These are phyloP conservation scores for Russula ochroleuca DNA, from an alignment of 768 basidiomycete species.

Conservation along the genomic window DNA sequence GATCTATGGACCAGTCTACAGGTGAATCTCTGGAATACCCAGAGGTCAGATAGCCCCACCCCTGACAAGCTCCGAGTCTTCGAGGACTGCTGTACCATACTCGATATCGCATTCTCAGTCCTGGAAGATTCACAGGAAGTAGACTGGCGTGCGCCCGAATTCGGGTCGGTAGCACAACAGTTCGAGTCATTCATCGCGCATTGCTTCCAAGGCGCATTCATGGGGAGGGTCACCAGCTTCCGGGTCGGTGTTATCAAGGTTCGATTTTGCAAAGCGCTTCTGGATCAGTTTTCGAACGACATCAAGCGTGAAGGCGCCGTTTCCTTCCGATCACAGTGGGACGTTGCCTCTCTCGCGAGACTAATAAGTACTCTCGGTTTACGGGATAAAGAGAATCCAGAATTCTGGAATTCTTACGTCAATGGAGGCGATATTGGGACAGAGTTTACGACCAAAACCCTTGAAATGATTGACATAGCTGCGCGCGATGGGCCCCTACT, in stretches of 20 bases:
- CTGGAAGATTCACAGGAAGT: slow-evolving; percentile 4
- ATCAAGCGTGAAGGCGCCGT: neutral
- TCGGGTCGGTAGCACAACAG: slow-evolving; percentile 3
- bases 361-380: neutral
- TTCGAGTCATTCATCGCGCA: slow-evolving; percentile 3
- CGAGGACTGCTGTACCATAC: slow-evolving; percentile 1
- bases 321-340: slow-evolving; percentile 9
- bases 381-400: neutral
- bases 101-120: neutral
- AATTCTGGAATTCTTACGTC: slow-evolving; percentile 6
- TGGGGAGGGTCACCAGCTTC: slow-evolving; percentile 1
- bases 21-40: slow-evolving; percentile 5
- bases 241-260: neutral
- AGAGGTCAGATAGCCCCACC: slow-evolving; percentile 1
- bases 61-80: slow-evolving; percentile 8
- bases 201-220: slow-evolving; percentile 12
- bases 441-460: neutral
- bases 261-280: neutral
- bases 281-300: neutral
- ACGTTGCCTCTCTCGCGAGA: slow-evolving; percentile 13
- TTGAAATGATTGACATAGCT: neutral
- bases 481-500: slow-evolving; percentile 9
- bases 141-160: slow-evolving; percentile 17
- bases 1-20: slow-evolving; percentile 12
- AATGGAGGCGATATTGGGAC: neutral